A percentile compares a stretch with the other conserved stretches of the same genome.
Conservation (phyloP, 768 basidiomycete genomes). For the Auricularia heimuer region DNA sequence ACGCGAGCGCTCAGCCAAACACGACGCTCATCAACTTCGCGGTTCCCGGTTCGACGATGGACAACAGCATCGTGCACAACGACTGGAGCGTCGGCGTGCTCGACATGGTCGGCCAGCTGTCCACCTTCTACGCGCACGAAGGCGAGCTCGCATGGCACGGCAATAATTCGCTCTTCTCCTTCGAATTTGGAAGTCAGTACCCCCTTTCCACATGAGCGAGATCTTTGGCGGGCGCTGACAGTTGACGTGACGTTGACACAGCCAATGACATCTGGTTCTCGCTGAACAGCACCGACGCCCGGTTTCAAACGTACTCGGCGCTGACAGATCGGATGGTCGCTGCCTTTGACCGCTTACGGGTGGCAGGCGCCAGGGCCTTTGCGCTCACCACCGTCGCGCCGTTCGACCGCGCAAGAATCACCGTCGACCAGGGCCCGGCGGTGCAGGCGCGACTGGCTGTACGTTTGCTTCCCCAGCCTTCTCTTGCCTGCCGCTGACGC, state of each 20-base stretch:
- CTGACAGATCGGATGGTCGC: neutral
- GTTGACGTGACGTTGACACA: neutral
- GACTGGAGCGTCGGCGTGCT: neutral
- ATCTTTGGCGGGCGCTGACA: neutral
- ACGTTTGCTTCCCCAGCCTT: neutral
- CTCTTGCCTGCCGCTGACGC: too few relatives aligned
- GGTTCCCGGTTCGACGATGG: neutral
- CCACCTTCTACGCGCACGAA: neutral
- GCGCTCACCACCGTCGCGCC: neutral
- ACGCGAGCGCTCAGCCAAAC: neutral
- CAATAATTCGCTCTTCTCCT: neutral
- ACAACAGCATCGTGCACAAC: neutral
- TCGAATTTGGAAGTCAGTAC: neutral
- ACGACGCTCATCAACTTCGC: neutral
- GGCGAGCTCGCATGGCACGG: neutral
- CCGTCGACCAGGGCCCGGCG: neutral
- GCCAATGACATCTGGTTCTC: neutral
- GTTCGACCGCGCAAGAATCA: neutral
- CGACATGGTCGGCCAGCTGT: neutral
- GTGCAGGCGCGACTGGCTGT: neutral
- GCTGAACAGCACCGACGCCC: neutral
- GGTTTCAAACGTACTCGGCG: neutral
- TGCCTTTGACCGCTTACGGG: neutral
- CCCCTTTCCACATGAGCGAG: neutral
- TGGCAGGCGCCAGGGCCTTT: neutral